These are phyloP conservation scores for Tephrocybe sp. DNA, from an alignment of 768 basidiomycete species.

Conservation along the genomic window DNA sequence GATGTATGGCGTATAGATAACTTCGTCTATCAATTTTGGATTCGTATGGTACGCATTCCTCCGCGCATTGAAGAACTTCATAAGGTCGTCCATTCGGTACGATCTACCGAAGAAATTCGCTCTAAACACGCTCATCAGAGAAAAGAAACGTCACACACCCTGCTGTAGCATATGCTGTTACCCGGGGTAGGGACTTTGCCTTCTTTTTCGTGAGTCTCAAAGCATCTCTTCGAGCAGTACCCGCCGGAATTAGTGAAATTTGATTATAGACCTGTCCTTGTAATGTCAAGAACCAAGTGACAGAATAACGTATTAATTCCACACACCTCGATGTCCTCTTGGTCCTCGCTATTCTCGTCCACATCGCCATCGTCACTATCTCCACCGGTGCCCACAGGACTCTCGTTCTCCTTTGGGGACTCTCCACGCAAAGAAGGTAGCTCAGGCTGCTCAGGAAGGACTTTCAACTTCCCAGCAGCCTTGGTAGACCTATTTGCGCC, in stretches of 20 bases:
- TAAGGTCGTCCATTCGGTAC: slow-evolving; percentile 82
- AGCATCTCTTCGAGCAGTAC: slow-evolving; percentile 90
- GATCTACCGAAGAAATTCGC: slow-evolving; percentile 47
- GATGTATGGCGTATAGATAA: slow-evolving; percentile 89
- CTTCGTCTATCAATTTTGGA: slow-evolving; percentile 86
- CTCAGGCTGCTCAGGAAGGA: slow-evolving; percentile 83
- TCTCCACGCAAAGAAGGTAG: slow-evolving; percentile 27
- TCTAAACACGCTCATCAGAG: not conserved
- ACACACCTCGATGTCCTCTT: slow-evolving; percentile 61
- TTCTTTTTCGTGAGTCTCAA: slow-evolving; percentile 90
- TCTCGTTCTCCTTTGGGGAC: slow-evolving; percentile 42
- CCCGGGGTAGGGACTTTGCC: slow-evolving; percentile 85
- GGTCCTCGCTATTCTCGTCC: slow-evolving; percentile 56
- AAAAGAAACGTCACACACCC: slow-evolving; percentile 45
- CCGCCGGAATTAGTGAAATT: slow-evolving; percentile 90
- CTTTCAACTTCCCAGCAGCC: slow-evolving; percentile 82
- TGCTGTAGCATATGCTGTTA: slow-evolving; percentile 96
- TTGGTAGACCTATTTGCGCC: slow-evolving; percentile 81
- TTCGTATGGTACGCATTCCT: slow-evolving; percentile 81
- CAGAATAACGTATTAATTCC: not conserved
- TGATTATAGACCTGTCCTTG: slow-evolving; percentile 81
- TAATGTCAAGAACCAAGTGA: not conserved
- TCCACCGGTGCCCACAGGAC: slow-evolving; percentile 40
- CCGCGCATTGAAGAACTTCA: slow-evolving; percentile 88
- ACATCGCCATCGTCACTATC: slow-evolving; percentile 76